Evolutionary conservation across 139 green algal genomes (phyloP).

Genomic region (Chlorella vulgaris): DNA sequence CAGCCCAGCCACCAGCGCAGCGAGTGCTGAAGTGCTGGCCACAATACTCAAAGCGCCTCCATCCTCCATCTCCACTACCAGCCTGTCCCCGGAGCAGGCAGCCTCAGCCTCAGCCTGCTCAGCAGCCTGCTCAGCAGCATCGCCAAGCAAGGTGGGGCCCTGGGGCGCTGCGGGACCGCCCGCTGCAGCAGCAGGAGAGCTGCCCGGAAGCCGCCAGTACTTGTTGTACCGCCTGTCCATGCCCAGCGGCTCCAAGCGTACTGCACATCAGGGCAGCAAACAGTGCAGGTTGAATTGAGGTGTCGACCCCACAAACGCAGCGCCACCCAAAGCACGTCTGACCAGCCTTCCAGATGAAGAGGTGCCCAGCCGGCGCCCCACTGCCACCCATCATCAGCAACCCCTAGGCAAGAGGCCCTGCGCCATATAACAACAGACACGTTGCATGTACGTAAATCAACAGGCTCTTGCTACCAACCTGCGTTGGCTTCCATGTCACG

Average conservation of each 20-base stretch:
- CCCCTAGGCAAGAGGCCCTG: too few species aligned
- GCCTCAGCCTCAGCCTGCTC: neutral
- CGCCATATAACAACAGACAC: neutral
- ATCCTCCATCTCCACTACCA: slow-evolving; percentile 44
- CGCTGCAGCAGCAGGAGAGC: neutral
- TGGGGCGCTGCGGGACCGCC: neutral
- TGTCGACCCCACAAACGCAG: too few species aligned
- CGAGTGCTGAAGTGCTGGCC: slow-evolving; percentile 44
- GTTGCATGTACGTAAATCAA: neutral
- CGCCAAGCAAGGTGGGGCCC: too few species aligned
- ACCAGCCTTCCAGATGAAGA: too few species aligned
- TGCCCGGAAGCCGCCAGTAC: slow-evolving; percentile 68
- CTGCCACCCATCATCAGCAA: too few species aligned
- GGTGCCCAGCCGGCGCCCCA: too few species aligned
- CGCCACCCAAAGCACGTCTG: too few species aligned
- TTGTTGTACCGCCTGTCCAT: slow-evolving; percentile 80
- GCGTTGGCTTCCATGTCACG: slow-evolving; percentile 48
- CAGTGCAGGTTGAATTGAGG: neutral
- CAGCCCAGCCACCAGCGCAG: slow-evolving; percentile 56
- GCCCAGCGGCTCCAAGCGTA: slow-evolving; percentile 71
- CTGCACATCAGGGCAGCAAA: neutral
- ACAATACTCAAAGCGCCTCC: slow-evolving; percentile 58
- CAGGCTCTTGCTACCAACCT: neutral
- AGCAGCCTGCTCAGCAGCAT: neutral
- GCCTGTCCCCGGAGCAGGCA: slow-evolving; percentile 1